Conservation (phyloP, 108 stramenopile genomes). For the Nannochloropsis salina region DNA sequence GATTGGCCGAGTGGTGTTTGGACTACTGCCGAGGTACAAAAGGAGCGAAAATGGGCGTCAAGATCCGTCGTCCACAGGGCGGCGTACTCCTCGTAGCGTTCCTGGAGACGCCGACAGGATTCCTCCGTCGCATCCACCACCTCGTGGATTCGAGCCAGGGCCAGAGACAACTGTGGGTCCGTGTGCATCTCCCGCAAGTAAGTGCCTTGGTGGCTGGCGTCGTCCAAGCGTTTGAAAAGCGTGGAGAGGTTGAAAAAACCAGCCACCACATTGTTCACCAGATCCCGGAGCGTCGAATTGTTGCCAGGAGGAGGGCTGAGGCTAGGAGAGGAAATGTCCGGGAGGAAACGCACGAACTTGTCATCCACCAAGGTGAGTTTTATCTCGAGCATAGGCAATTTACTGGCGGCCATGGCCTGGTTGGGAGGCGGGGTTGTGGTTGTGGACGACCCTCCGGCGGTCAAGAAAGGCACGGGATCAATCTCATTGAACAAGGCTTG, state of each 20-base stretch:
- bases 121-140: slow-evolving; percentile 59
- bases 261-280: slow-evolving; percentile 66
- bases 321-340: slow-evolving; percentile 46
- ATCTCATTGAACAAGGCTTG: slow-evolving; percentile 66
- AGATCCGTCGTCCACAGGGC: slow-evolving; percentile 72
- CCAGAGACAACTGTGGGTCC: slow-evolving; percentile 60
- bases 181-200: slow-evolving; percentile 71
- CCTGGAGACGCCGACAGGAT: slow-evolving; percentile 60
- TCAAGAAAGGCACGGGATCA: slow-evolving; percentile 35
- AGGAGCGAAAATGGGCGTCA: slow-evolving; percentile 61
- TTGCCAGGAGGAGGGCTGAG: slow-evolving; percentile 28
- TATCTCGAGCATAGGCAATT: slow-evolving; percentile 70
- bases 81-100: slow-evolving; percentile 61
- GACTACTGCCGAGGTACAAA: slow-evolving; percentile 62
- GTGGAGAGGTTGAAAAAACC: slow-evolving; percentile 68
- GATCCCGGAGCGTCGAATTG: slow-evolving; percentile 60
- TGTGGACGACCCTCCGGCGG: background rate
- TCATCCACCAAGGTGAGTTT: slow-evolving; percentile 60
- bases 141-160: slow-evolving; percentile 64
- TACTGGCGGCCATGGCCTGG: background rate
- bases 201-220: slow-evolving; percentile 60
- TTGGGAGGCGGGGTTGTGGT: background rate
- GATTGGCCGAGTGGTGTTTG: slow-evolving; percentile 55
- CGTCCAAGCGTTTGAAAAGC: slow-evolving; percentile 71
- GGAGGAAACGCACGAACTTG: slow-evolving; percentile 58